Percentiles rank a stretch among this genome's conserved stretches.
Evolutionary conservation across 495 filamentous ascomycete genomes (phyloP).

Genomic region (Bathelium albidoporum): DNA sequence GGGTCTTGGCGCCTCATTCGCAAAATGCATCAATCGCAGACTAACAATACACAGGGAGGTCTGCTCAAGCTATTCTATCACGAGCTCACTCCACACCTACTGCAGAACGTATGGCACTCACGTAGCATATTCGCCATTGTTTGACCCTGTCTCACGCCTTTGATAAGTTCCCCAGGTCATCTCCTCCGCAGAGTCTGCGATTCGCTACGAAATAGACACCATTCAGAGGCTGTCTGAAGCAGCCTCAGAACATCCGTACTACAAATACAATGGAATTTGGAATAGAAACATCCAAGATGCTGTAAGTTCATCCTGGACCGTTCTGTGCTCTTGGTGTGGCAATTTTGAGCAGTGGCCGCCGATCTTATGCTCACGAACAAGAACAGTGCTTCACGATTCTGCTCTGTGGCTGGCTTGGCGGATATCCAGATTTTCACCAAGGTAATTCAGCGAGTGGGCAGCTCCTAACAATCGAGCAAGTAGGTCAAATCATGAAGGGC

Average conservation of each 20-base stretch:
- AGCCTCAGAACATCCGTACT: conserved; percentile 80
- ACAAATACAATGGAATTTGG: conserved; percentile 90
- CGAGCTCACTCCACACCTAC: conserved; percentile 77
- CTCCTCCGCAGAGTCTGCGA: conserved; percentile 42
- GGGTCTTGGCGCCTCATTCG: conserved; percentile 33
- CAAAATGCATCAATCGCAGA: neutral
- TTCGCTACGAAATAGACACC: conserved; percentile 46
- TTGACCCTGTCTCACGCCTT: conserved; percentile 6
- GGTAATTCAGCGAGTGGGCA: conserved; percentile 40
- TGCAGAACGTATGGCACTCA: conserved; percentile 53
- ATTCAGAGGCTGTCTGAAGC: conserved; percentile 53
- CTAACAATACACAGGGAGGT: conserved; percentile 38
- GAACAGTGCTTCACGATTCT: conserved; percentile 42
- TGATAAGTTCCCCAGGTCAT: conserved; percentile 37
- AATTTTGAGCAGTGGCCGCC: neutral
- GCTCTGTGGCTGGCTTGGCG: conserved; percentile 68
- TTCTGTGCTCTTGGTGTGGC: too few species aligned
- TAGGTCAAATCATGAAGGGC: conserved; percentile 69
- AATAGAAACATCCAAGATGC: conserved; percentile 73
- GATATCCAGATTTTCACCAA: conserved; percentile 36
- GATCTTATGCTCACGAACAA: conserved; percentile 7
- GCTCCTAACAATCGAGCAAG: conserved; percentile 79
- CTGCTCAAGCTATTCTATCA: conserved; percentile 71
- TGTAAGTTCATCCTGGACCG: conserved; percentile 3
- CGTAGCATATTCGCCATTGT: neutral